Evolutionary conservation across 192 early-diverging fungal genomes (phyloP).

Genomic region (Neocallimastix lanati): DNA sequence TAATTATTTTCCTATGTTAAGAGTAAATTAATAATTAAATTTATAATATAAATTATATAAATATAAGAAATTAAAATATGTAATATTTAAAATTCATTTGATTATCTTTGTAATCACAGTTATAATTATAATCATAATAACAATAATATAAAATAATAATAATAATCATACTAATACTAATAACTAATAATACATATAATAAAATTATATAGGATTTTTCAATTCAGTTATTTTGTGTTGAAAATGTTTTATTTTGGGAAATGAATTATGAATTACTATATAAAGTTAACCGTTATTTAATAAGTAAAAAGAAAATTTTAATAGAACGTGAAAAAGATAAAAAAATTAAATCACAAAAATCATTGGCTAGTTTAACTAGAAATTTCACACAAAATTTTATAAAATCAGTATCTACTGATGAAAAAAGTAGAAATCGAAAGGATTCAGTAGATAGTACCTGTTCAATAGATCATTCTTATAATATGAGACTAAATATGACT

Average conservation of each 20-base stretch:
- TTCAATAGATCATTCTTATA: neutral
- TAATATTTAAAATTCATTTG: too few species aligned
- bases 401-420: neutral
- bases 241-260: neutral
- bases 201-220: neutral
- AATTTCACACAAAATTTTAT: neutral
- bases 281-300: neutral
- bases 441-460: neutral
- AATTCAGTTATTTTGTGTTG: neutral
- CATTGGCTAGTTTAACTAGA: neutral
- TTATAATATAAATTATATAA: too few species aligned
- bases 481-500: neutral
- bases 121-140: too few species aligned
- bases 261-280: neutral
- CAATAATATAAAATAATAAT: too few species aligned
- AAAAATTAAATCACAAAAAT: neutral
- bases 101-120: too few species aligned
- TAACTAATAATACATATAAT: too few species aligned
- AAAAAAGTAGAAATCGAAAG: neutral
- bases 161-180: too few species aligned
- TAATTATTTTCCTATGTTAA: neutral
- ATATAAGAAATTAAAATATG: too few species aligned
- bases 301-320: neutral
- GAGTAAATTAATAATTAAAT: too few species aligned
- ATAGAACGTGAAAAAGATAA: neutral